Conservation (phyloP, 2,329 filamentous ascomycete species). For the Epichloe amarillans region DNA sequence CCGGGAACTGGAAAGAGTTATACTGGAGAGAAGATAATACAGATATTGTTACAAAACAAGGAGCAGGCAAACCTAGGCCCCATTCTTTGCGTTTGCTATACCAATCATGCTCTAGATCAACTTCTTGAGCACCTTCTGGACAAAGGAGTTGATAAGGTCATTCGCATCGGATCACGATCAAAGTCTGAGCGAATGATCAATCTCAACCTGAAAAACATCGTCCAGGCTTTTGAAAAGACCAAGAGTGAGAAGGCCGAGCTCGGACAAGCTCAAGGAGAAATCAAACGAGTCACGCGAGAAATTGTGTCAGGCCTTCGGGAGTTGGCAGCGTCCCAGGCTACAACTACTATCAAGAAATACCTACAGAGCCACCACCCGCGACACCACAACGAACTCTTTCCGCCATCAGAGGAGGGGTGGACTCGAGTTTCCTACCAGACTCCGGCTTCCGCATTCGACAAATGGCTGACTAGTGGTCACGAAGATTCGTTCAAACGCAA, state of each 20-base stretch:
- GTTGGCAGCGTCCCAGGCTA: background rate
- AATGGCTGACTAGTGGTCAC: background rate
- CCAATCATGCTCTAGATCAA: constrained; percentile 37
- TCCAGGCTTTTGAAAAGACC: constrained; percentile 19
- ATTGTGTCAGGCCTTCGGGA: background rate
- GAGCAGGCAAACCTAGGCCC: constrained; percentile 28
- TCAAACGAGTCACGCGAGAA: background rate
- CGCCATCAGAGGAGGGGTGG: background rate
- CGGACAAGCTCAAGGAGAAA: constrained; percentile 7
- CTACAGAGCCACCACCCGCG: background rate
- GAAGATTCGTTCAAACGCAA: background rate
- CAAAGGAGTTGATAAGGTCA: constrained; percentile 32
- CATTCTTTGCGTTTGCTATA: constrained; percentile 39
- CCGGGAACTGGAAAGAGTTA: constrained; percentile 59
- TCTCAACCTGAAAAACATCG: constrained; percentile 34
- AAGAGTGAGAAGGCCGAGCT: constrained; percentile 22
- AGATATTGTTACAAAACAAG: constrained; percentile 34
- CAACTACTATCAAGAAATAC: background rate
- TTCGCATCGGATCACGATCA: constrained; percentile 48
- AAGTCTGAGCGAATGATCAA: constrained; percentile 37
- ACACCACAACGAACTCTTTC: background rate
- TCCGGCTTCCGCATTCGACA: background rate
- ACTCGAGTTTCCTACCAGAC: background rate
- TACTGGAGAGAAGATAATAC: constrained; percentile 45
- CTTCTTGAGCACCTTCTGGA: constrained; percentile 47